These are phyloP conservation scores for Thermochaetoides thermophila DNA, from an alignment of 495 filamentous ascomycete genomes.

Conservation along the genomic window DNA sequence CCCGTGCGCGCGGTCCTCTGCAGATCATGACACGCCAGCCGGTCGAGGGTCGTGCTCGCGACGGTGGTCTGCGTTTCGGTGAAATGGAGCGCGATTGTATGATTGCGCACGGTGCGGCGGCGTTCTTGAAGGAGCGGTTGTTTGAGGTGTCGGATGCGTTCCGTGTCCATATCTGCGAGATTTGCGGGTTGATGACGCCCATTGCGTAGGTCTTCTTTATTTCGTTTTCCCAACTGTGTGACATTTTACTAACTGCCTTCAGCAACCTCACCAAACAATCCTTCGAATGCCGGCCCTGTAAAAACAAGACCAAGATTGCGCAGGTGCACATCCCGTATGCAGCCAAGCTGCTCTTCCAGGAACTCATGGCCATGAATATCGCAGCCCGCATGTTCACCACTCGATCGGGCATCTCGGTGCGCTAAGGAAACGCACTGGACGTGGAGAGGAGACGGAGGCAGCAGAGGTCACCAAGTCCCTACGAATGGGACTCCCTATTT, in stretches of 20 bases:
- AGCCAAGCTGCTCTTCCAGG: slow-evolving; percentile 96
- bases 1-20: slow-evolving; percentile 82
- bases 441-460: background rate
- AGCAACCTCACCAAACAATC: slow-evolving; percentile 90
- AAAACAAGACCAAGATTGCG: slow-evolving; percentile 95
- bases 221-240: background rate
- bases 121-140: slow-evolving; percentile 92
- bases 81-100: slow-evolving; percentile 99
- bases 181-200: slow-evolving; percentile 96
- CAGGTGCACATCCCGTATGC: slow-evolving; percentile 97
- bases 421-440: slow-evolving; percentile 20
- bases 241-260: background rate
- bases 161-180: slow-evolving; percentile 94
- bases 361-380: slow-evolving; percentile 96
- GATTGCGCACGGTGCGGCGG: slow-evolving; percentile 93
- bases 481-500: too few species aligned
- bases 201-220: slow-evolving; percentile 69
- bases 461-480: too few species aligned
- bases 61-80: slow-evolving; percentile 97
- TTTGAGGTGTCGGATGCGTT: slow-evolving; percentile 98
- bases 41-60: slow-evolving; percentile 94
- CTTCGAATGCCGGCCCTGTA: slow-evolving; percentile 92
- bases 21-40: slow-evolving; percentile 97
- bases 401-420: slow-evolving; percentile 54
- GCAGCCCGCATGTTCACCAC: slow-evolving; percentile 92